Evolutionary conservation across 805 yeast genomes (phyloP).

Genomic region (Zygoascus flipseniorum): DNA sequence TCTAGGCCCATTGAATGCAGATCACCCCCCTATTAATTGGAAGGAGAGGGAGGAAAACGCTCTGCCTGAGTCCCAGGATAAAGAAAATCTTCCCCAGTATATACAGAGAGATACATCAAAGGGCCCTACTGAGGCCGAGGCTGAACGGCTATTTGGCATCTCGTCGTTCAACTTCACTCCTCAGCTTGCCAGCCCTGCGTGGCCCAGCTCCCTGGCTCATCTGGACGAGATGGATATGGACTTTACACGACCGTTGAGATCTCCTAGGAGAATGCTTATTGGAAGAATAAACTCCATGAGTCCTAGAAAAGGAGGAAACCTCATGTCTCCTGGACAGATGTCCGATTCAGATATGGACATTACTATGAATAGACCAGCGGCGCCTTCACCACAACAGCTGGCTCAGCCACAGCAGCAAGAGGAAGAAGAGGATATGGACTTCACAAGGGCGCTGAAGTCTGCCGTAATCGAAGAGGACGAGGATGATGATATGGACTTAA

Average conservation of each 20-base stretch:
- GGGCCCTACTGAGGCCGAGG: not conserved
- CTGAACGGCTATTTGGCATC: not conserved
- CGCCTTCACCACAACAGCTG: not conserved
- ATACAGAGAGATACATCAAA: not conserved
- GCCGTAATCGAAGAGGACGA: not conserved
- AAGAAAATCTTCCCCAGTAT: not conserved
- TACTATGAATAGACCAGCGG: not conserved
- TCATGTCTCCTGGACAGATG: not conserved
- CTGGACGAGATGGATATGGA: not conserved
- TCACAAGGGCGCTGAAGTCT: conserved; percentile 1
- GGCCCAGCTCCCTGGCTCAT: not conserved
- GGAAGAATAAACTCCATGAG: conserved; percentile 1
- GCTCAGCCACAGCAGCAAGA: not conserved
- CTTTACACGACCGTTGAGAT: not conserved
- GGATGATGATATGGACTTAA: conserved; percentile 15
- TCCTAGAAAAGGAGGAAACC: not conserved
- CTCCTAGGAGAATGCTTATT: not conserved
- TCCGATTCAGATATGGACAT: not conserved
- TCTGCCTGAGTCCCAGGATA: not conserved
- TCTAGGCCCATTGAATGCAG: not conserved
- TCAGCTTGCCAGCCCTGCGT: not conserved
- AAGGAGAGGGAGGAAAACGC: not conserved
- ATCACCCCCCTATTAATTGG: not conserved
- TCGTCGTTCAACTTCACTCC: not conserved
- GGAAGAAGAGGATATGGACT: conserved; percentile 5